Evolutionary conservation across 2,329 filamentous ascomycete species (phyloP), one percentile per base, ranked within the genome.

Genomic region (Sphaerulina vaccinii): DNA sequence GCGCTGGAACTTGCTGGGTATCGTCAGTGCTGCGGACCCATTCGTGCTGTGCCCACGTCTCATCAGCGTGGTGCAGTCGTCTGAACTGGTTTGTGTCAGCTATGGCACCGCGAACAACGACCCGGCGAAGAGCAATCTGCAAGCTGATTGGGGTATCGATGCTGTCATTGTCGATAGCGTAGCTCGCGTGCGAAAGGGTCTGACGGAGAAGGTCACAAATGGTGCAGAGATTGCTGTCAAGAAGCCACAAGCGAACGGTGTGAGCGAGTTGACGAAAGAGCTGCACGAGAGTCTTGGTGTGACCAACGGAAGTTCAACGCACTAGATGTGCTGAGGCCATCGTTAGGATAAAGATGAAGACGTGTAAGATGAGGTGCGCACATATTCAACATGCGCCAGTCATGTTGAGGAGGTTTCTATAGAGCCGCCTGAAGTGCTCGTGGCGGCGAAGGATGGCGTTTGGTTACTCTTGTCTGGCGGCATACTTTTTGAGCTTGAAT

Each of bases 131-230:
- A 91, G 96, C 29, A 85, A 92, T 85, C 75, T 86, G 57, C 93
- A 99, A 84, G 89, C 95, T 8, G 88, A 89, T 49, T 89, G 96
- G 71, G 92, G 93, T 41, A 96, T 99, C 56, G 93, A 99, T 68
- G 93, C 93, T 1, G 92, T 99, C 48, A 99, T 99, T 66, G 93
- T 97, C 11, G 93, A 99, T 68, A 93, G 84, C 56, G 92, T 99
- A 2, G 80, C 97, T 23, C 89, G 89, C 35, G 96, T 99, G 61
- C 84, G 92, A 40, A 90, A 96, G 71, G 92, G 90, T 1, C 79
- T 99, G 55, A 93, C 88, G n/a, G 72, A 65, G 4, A 49, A 49
- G 8, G 45, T 32, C 24, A 32, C 55, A 32, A 49, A 32, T 51
- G 39, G 41, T 33, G 42, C 45, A 11, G 45, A 49, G 41, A 24